These are phyloP conservation scores for Barbarea vulgaris DNA, from an alignment of 345 rosid genomes.

Conservation along the genomic window DNA sequence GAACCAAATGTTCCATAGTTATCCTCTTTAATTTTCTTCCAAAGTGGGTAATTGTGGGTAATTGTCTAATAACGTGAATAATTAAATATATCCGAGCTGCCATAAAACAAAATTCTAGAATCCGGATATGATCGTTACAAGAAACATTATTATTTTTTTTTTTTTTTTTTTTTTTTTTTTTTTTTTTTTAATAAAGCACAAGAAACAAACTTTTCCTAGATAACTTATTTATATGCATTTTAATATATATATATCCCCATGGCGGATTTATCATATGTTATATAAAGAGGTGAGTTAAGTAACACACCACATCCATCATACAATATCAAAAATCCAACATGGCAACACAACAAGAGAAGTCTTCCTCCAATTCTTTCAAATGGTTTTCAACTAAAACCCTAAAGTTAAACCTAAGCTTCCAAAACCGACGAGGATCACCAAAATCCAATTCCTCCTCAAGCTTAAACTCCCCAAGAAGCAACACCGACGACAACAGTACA, in stretches of 20 bases:
- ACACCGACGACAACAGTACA: conserved; percentile 11
- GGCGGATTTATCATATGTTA: conserved; percentile 14
- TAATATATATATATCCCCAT: neutral
- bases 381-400: conserved; percentile 38
- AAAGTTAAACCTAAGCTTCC: conserved; percentile 37
- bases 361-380: conserved; percentile 37
- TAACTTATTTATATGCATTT: conserved; percentile 15
- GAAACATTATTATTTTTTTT: conserved; percentile 3
- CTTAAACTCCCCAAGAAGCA: conserved; percentile 33
- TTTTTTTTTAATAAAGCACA: neutral
- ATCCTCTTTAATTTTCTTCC: neutral
- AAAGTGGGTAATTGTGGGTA: neutral
- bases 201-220: conserved; percentile 20
- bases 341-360: conserved; percentile 29
- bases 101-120: neutral
- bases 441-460: conserved; percentile 33
- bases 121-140: neutral
- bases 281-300: conserved; percentile 24
- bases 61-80: neutral
- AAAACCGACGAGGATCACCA: conserved; percentile 32
- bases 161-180: neutral
- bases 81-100: neutral
- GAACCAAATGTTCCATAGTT: neutral
- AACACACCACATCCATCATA: conserved; percentile 26
- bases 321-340: conserved; percentile 27